Conservation (phyloP, 805 yeast species). For the Sporopachydermia quercuum region DNA sequence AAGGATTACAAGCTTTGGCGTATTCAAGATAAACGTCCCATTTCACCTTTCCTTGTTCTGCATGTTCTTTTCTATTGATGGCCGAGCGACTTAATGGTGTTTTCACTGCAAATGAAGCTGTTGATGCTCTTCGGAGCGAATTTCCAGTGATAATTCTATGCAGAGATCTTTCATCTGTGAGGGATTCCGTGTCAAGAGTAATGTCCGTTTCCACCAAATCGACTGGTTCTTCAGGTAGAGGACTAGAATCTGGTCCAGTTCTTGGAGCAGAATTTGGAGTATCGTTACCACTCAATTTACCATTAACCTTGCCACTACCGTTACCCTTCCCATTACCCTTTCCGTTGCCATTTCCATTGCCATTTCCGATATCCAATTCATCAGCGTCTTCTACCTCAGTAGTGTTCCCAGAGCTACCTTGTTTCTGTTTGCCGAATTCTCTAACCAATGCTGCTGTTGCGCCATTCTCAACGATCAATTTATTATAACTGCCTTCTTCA, state of each 20-base stretch:
- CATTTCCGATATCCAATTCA: conserved; percentile 3
- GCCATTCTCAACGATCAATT: conserved; percentile 32
- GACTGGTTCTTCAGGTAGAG: conserved; percentile 4
- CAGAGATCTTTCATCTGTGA: conserved; percentile 1
- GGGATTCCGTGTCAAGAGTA: too few relatives aligned
- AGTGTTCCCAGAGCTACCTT: conserved; percentile 4
- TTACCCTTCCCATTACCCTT: conserved; percentile 4
- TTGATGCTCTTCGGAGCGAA: conserved; percentile 8
- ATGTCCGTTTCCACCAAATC: conserved; percentile 3
- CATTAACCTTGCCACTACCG: too few relatives aligned
- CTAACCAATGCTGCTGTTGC: conserved; percentile 37
- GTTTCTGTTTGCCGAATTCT: conserved; percentile 42
- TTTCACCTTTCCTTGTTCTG: conserved; percentile 88
- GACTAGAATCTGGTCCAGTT: background rate
- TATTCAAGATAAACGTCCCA: conserved; percentile 74
- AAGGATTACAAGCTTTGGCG: conserved; percentile 74
- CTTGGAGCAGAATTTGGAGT: background rate
- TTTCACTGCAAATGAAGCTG: conserved; percentile 5
- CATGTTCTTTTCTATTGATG: conserved; percentile 44
- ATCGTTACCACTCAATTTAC: too few relatives aligned
- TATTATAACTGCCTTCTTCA: conserved; percentile 50
- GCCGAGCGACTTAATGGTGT: conserved; percentile 9
- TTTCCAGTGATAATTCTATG: conserved; percentile 4
- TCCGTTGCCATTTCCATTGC: conserved; percentile 7
- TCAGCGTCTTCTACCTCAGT: conserved; percentile 9